phyloP scores from a whole-genome alignment of 2,329 filamentous ascomycete species.

The Exophiala sideris region DNA sequence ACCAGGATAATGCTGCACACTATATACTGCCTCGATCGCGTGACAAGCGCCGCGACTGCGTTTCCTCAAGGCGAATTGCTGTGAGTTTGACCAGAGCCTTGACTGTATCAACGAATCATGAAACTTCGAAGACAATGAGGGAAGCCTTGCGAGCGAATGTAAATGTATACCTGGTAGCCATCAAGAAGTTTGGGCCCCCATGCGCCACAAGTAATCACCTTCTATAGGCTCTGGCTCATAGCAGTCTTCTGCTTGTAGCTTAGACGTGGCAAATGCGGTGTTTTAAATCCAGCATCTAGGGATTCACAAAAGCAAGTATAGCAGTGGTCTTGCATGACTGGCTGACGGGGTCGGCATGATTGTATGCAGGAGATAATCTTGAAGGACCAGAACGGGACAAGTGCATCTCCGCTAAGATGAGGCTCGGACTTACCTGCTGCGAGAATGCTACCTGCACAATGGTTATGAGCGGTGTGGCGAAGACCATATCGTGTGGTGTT shows the following conservation, averaged over 20 bases:
- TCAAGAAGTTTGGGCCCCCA: no score
- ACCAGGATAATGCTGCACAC: no score
- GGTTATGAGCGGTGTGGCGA: constrained; percentile 14
- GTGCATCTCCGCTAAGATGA: constrained; percentile 2
- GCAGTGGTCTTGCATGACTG: constrained; percentile 4
- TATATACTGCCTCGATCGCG: no score
- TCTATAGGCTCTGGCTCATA: constrained; percentile 4
- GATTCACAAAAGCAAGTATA: constrained; percentile 6
- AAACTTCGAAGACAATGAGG: no score
- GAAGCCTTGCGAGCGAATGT: no score
- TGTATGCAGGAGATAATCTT: constrained; percentile 8
- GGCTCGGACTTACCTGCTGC: constrained; percentile 15
- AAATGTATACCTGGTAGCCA: no score
- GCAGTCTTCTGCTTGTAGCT: constrained; percentile 7
- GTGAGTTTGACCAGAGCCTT: no score
- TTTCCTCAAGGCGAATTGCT: no score
- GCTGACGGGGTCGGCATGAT: background rate
- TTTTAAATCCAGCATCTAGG: constrained; percentile 2
- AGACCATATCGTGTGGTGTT: background rate
- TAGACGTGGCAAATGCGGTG: constrained; percentile 16
- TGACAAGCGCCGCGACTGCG: no score
- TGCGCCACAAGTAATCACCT: no score
- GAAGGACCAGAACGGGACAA: constrained; percentile 4
- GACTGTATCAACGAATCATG: no score
- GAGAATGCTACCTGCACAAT: constrained; percentile 9